Evolutionary conservation across 148 eudicot genomes (phyloP), one percentile per base, ranked within the genome.

Genomic region (Amaranthus hypochondriacus): DNA sequence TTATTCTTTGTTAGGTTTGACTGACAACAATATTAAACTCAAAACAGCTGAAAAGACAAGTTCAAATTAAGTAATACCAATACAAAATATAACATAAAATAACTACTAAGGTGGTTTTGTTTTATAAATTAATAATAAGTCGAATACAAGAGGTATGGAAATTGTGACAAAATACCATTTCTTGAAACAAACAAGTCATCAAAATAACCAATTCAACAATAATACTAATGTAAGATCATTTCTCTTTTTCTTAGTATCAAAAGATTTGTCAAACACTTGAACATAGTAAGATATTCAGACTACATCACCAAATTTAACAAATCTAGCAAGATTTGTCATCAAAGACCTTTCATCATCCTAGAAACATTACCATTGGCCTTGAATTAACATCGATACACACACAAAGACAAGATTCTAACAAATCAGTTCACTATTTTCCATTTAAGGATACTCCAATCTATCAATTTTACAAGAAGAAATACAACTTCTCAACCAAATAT

Each of bases 251-350:
- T 48, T 53, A 48, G 72, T 50, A 57, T 55, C 14, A 11, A 10
- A 52, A 57, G 50, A 72, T 72, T 52, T 9, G 53, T 72, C 50
- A 66, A 56, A 46, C 51, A 52, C 14, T 69, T 66, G 69, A 63
- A 49, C 56, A 53, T 14, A 70, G 48, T 49, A 56, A 72, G 39
- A 28, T 28, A 28, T 28, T 28, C 39, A 28, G n/a, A 50, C 43
- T 6, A 66, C 14, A 3, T 44, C 39, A 15, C 13, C 76, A 48
- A 50, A 50, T 6, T 6, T 0, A 21, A 43, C 58, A 64, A 46
- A 14, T 8, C 8, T 10, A 14, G 13, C 58, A 42, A 71, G 46
- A 57, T 0, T 8, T 51, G 9, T 14, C 46, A 21, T 50, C 8
- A 4, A 50, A 0, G 47, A 48, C 3, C 69, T 15, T 2, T 43